Conservation (phyloP, 2,329 filamentous ascomycete species). For the Ophiostoma ips region DNA sequence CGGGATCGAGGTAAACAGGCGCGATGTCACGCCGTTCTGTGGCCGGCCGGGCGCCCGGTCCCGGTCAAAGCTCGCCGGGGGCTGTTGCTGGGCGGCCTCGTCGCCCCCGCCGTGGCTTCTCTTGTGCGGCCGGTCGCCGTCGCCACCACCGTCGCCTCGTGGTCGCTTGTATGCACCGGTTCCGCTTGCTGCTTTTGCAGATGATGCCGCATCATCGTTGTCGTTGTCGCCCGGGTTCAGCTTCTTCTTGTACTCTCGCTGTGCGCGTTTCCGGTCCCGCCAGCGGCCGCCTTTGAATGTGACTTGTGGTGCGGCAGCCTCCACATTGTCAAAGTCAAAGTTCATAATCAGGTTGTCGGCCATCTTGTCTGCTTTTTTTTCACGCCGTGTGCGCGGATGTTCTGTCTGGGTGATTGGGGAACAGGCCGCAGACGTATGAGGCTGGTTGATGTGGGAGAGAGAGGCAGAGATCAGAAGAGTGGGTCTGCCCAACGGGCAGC, state of each 20-base stretch:
- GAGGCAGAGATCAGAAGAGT: neutral
- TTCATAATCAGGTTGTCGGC: slow-evolving; percentile 94
- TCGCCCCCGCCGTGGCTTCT: slow-evolving; percentile 3
- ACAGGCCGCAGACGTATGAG: too few relatives aligned
- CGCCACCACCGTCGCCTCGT: neutral
- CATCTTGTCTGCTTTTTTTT: slow-evolving; percentile 36
- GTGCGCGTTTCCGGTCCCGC: slow-evolving; percentile 74
- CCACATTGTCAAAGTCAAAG: slow-evolving; percentile 61
- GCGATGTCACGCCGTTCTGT: slow-evolving; percentile 53
- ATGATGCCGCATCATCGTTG: neutral
- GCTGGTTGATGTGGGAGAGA: neutral
- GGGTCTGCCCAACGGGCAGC: neutral
- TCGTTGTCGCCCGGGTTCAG: neutral
- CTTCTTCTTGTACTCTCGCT: slow-evolving; percentile 38
- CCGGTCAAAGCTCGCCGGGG: neutral
- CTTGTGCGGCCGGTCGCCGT: slow-evolving; percentile 11
- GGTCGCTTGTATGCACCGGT: slow-evolving; percentile 1
- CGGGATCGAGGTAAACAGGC: slow-evolving; percentile 85
- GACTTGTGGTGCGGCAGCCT: slow-evolving; percentile 42
- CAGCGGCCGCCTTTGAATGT: slow-evolving; percentile 83
- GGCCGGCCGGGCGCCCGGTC: slow-evolving; percentile 25
- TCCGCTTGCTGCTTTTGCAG: neutral
- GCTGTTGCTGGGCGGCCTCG: neutral
- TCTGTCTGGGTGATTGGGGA: neutral
- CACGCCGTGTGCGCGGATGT: neutral